These are phyloP conservation scores for Reutealis trisperma DNA, from an alignment of 345 rosid species.

Conservation along the genomic window DNA sequence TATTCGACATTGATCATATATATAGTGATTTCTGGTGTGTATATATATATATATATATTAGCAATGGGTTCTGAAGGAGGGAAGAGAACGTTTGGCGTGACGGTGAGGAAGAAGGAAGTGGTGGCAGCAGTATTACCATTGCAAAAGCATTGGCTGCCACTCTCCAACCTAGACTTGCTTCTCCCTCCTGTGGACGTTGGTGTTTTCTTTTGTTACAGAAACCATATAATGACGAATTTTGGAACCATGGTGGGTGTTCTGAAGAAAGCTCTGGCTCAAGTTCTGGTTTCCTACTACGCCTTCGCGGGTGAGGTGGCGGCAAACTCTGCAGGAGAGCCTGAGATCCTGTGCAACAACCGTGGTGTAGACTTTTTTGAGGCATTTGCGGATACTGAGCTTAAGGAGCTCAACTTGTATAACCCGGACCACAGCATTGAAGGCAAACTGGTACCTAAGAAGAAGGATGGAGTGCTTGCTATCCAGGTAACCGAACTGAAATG, in stretches of 20 bases:
- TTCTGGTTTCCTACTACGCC: slow-evolving; percentile 71
- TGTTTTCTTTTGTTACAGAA: slow-evolving; percentile 68
- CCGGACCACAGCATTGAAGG: slow-evolving; percentile 66
- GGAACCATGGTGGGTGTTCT: slow-evolving; percentile 40
- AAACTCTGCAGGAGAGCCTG: slow-evolving; percentile 67
- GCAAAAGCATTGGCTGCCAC: slow-evolving; percentile 80
- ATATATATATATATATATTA: not conserved
- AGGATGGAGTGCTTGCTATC: slow-evolving; percentile 53
- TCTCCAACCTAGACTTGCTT: slow-evolving; percentile 83
- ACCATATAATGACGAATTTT: slow-evolving; percentile 9
- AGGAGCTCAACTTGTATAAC: slow-evolving; percentile 57
- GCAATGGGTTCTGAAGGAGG: slow-evolving; percentile 10
- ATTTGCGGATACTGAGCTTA: slow-evolving; percentile 52
- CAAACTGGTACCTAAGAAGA: slow-evolving; percentile 60
- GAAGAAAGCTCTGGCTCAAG: slow-evolving; percentile 61
- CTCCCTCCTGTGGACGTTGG: slow-evolving; percentile 65
- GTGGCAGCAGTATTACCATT: slow-evolving; percentile 68
- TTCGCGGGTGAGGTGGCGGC: slow-evolving; percentile 66
- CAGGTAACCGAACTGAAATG: slow-evolving; percentile 68
- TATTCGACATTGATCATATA: too few relatives aligned
- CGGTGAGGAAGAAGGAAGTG: slow-evolving; percentile 45
- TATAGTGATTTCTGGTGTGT: too few relatives aligned
- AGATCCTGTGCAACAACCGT: slow-evolving; percentile 76
- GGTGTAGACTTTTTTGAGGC: slow-evolving; percentile 81
- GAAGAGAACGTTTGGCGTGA: slow-evolving; percentile 7